These are phyloP conservation scores for Anethum foeniculum DNA, from an alignment of 140 eudicot species.

Conservation along the genomic window DNA sequence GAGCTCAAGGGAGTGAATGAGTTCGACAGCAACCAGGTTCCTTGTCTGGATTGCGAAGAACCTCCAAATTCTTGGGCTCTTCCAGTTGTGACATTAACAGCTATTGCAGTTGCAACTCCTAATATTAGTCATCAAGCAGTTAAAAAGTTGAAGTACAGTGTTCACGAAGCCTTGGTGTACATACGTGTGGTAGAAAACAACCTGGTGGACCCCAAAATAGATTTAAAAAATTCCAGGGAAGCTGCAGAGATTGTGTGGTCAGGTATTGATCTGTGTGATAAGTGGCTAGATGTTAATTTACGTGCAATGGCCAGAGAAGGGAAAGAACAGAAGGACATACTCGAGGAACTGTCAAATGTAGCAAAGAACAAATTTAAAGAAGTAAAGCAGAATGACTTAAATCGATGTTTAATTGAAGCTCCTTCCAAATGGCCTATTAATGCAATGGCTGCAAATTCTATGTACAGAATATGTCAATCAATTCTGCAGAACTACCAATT, in stretches of 20 bases:
- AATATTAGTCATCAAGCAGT: constrained; percentile 21
- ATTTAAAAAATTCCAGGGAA: constrained; percentile 31
- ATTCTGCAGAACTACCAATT: constrained; percentile 19
- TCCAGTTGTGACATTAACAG: constrained; percentile 66
- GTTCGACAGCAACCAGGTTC: constrained; percentile 40
- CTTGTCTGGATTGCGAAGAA: constrained; percentile 31
- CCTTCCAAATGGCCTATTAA: constrained; percentile 59
- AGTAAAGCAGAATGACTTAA: constrained; percentile 17
- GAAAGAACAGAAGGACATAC: constrained; percentile 22
- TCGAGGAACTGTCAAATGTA: constrained; percentile 32
- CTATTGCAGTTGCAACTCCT: constrained; percentile 51
- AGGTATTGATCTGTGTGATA: constrained; percentile 46
- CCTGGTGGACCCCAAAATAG: constrained; percentile 24
- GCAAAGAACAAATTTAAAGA: constrained; percentile 31
- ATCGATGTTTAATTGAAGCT: constrained; percentile 29
- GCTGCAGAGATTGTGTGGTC: constrained; percentile 62
- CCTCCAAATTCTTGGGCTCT: constrained; percentile 82
- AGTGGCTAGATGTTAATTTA: constrained; percentile 64
- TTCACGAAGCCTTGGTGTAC: constrained; percentile 47
- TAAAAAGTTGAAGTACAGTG: constrained; percentile 36
- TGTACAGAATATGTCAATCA: constrained; percentile 60
- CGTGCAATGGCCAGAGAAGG: constrained; percentile 20
- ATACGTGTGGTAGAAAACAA: constrained; percentile 38
- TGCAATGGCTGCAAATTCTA: constrained; percentile 57
- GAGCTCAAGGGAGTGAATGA: constrained; percentile 34